Base-by-base conservation (phyloP, 2,329 filamentous ascomycete species). In the Aspergillus hortae region DNA sequence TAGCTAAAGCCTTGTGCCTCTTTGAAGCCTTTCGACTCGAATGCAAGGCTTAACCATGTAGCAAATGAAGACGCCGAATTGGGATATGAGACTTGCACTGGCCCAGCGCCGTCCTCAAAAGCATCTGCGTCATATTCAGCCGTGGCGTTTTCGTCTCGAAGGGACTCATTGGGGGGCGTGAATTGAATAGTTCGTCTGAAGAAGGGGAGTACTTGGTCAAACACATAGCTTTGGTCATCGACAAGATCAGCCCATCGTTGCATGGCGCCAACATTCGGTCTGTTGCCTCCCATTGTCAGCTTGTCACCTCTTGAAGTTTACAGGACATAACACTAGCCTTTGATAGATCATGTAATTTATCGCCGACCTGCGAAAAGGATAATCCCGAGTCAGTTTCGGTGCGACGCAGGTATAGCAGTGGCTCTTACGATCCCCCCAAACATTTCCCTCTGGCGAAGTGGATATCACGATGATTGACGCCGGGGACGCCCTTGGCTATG, bases 401-500 rank as follows among this genome's bases (percentile, higher is more conserved):
- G n/a, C 35, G 12, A 38, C n/a, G 36, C 6, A 3, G 5, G n/a
- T 10, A 38, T 4, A 12, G n/a, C 11, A 14, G 14, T 17, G 11
- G 2, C 14, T 46, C 65, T 25, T 61, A 67, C 64, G 63, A 66
- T 42, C 64, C 65, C 14, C 63, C 65, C 33, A 66, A 12, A 15
- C 62, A 66, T 49, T 63, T 68, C 1, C 63, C 64, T 46, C 63
- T 54, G 5, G 62, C 57, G 44, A 65, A 68, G 44, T 68, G 65
- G 10, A 68, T 54, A 21, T 63, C 56, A 6, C 65, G 61, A 45
- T 53, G 70, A 65, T 70, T 82, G 78, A 56, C 73, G 68, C 59
- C 77, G 61, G 48, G 83, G 55, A 61, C 75, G 77, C 3, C 76
- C 58, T 59, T 70, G 73, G 61, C 75, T 74, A 44, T 73, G 73